phyloP scores from a whole-genome alignment of 495 filamentous ascomycete species.

The Neurospora sp. region DNA sequence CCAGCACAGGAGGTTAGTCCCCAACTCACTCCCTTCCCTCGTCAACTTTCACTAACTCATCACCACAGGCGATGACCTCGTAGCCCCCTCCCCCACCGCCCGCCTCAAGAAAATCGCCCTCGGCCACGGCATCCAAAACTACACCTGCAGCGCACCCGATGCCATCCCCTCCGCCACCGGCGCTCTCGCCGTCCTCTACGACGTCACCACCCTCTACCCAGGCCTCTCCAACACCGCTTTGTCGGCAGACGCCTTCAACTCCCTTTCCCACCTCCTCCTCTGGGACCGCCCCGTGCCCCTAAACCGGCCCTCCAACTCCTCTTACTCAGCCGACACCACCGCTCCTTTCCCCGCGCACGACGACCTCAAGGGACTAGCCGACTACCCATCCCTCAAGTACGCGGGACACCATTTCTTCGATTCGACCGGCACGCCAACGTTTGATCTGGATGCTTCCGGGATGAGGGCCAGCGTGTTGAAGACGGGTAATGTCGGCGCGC shows the following conservation, averaged over 20 bases:
- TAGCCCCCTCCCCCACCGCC: conserved; percentile 33
- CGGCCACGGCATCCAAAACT: conserved; percentile 71
- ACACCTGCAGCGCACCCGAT: conserved; percentile 43
- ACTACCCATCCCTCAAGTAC: conserved; percentile 19
- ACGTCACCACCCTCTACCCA: conserved; percentile 40
- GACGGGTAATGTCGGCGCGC: conserved; percentile 42
- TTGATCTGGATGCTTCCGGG: conserved; percentile 37
- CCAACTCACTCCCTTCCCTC: neutral
- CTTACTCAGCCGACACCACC: conserved; percentile 23
- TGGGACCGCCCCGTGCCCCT: conserved; percentile 25
- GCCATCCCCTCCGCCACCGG: conserved; percentile 36
- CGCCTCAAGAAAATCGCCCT: conserved; percentile 52
- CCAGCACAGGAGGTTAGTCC: conserved; percentile 10
- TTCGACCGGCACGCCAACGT: conserved; percentile 38
- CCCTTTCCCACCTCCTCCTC: conserved; percentile 23
- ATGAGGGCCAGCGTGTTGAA: conserved; percentile 33
- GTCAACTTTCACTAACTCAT: conserved; percentile 6
- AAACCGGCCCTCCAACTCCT: conserved; percentile 23
- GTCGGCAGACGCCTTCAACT: conserved; percentile 14
- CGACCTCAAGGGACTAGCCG: conserved; percentile 18
- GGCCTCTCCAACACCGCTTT: conserved; percentile 22
- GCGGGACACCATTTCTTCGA: conserved; percentile 63
- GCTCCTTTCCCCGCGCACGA: conserved; percentile 32
- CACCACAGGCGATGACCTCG: conserved; percentile 28
- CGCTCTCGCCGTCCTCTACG: conserved; percentile 59